These are phyloP conservation scores for Chlamydomonas applanata DNA, from an alignment of 139 green algal species.

Conservation along the genomic window DNA sequence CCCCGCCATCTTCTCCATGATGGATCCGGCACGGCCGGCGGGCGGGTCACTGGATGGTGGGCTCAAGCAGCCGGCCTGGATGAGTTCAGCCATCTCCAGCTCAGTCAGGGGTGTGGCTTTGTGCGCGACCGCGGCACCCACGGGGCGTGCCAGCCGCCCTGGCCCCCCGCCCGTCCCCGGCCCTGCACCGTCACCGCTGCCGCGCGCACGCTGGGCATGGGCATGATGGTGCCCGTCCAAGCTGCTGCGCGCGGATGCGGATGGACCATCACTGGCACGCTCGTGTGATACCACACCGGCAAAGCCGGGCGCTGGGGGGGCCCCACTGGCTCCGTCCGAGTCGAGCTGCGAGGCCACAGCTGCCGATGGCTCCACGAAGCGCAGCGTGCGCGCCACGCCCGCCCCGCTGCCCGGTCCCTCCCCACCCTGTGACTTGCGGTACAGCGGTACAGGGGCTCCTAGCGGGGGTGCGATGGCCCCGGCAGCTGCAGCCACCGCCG, in stretches of 20 bases:
- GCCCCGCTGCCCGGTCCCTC: background rate
- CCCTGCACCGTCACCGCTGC: no score
- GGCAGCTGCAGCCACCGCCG: background rate
- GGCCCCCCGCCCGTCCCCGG: no score
- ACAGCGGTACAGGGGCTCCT: background rate
- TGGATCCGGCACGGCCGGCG: background rate
- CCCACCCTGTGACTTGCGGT: background rate
- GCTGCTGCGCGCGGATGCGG: background rate
- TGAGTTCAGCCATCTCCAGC: constrained; percentile 7
- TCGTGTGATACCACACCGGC: no score
- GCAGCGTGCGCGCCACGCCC: background rate
- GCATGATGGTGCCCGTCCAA: background rate
- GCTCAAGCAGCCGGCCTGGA: constrained; percentile 2
- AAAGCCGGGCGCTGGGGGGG: no score
- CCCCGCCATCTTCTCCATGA: constrained; percentile 33
- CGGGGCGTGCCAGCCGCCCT: no score
- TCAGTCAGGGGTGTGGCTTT: background rate
- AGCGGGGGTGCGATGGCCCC: no score
- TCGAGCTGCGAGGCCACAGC: background rate
- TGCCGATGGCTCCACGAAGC: constrained; percentile 4
- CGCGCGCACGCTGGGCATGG: background rate
- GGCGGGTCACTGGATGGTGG: background rate
- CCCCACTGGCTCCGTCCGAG: no score
- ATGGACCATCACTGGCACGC: no score
- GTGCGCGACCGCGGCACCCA: no score